Base-by-base conservation (phyloP, 495 filamentous ascomycete genomes). In the Amphirosellinia nigrospora region DNA sequence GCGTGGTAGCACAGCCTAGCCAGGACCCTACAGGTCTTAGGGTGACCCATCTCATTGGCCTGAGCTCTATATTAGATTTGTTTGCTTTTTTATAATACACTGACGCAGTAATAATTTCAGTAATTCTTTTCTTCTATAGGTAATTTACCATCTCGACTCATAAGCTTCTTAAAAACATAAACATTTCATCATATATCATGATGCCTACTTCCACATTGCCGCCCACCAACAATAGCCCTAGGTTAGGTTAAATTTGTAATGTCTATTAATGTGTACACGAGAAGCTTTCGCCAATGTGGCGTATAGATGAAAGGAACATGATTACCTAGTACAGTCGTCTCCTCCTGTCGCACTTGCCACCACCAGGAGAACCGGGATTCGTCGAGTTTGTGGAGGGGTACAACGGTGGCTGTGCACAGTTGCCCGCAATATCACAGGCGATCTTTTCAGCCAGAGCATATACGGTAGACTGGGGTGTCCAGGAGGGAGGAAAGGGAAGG, bases 401-500 rank as follows among this genome's bases (percentile, higher is more conserved):
- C 10, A 21, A 28, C 32, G 63, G 63, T 6, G 63, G 63, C 56
- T 69, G 53, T n/a, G 36, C 53, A 52, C 72, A 74, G 43, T 72
- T 72, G 39, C 70, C 70, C 5, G 70, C 71, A 8, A 75, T 75
- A 50, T 71, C 70, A 43, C 70, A 74, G 34, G 80, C 80, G 63
- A 82, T 81, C 74, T 80, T 83, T 69, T 82, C 81, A 1, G 79
- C 81, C 7, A 84, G 64, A 15, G 75, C 80, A 65, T 78, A 73
- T 2, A 85, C 70, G 0, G 78, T 79, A 3, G 75, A 56, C 70
- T 79, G 68, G 1, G 85, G 86, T 86, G 84, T 0, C 82, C 83
- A 0, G 85, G 80, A 8, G 81, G 79, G n/a, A 84, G 63, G n/a
- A 86, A 77, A 1, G 85, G 78, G 55, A 86, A 80, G 1, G 82